Percentiles rank a stretch among this genome's conserved stretches.
Conservation (phyloP, 2,329 filamentous ascomycete species). For the Hypoxylon rubiginosum region DNA sequence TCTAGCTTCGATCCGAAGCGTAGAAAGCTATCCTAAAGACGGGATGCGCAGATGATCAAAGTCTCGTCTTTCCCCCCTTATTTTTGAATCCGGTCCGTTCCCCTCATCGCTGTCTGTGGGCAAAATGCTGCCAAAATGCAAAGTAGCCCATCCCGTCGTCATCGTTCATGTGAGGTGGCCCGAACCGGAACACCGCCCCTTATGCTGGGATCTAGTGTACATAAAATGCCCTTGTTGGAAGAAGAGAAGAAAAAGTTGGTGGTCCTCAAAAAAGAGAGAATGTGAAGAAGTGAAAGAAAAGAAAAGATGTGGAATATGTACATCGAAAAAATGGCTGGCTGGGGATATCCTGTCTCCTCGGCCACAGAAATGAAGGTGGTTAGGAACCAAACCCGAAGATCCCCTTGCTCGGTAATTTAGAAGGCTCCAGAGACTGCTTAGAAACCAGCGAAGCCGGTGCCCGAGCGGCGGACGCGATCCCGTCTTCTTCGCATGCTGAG, state of each 20-base stretch:
- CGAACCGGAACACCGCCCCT: constrained; percentile 27
- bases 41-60: background rate
- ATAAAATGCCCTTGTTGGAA: constrained; percentile 21
- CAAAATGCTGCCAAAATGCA: constrained; percentile 12
- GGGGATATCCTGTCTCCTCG: constrained; percentile 22
- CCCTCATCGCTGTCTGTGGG: background rate
- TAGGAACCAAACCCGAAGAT: constrained; percentile 13
- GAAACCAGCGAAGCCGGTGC: constrained; percentile 18
- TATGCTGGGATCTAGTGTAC: constrained; percentile 25
- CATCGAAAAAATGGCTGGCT: constrained; percentile 19
- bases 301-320: constrained; percentile 33
- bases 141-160: background rate
- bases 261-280: constrained; percentile 7
- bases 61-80: background rate
- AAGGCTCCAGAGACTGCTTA: constrained; percentile 1
- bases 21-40: background rate
- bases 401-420: background rate
- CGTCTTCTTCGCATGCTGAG: constrained; percentile 44
- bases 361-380: constrained; percentile 11
- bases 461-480: constrained; percentile 37
- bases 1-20: background rate
- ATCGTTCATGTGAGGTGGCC: constrained; percentile 9
- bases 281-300: constrained; percentile 21
- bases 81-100: background rate
- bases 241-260: constrained; percentile 11